phyloP scores from a whole-genome alignment of 306 rosid genomes.

The Senna tora region DNA sequence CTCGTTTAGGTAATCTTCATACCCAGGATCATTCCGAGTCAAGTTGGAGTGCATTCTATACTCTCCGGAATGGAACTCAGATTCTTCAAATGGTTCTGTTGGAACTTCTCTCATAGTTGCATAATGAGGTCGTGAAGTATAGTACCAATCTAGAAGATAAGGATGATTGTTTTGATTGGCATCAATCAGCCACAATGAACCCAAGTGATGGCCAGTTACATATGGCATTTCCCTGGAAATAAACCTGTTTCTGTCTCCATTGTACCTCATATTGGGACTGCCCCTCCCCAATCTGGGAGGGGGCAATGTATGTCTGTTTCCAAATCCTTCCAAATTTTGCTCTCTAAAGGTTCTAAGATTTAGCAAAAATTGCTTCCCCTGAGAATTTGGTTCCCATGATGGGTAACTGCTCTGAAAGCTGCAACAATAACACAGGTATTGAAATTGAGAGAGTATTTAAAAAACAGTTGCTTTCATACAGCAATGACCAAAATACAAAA shows the following conservation, averaged over 20 bases:
- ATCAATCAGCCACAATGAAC: constrained; percentile 64
- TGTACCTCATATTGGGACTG: constrained; percentile 48
- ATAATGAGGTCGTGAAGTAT: constrained; percentile 54
- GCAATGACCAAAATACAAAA: neutral
- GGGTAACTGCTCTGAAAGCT: constrained; percentile 86
- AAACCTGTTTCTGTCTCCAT: constrained; percentile 49
- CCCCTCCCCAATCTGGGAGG: constrained; percentile 55
- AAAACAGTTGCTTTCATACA: neutral
- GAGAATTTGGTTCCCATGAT: constrained; percentile 78
- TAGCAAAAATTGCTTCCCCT: constrained; percentile 63
- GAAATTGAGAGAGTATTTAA: neutral
- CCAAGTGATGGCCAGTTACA: constrained; percentile 53
- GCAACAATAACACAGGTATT: constrained; percentile 39
- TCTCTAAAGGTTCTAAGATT: constrained; percentile 71
- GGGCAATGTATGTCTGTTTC: constrained; percentile 45
- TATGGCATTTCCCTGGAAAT: constrained; percentile 51
- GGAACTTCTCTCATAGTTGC: constrained; percentile 34
- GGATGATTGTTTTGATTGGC: constrained; percentile 63
- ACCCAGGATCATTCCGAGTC: constrained; percentile 40
- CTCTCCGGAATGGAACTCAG: constrained; percentile 49
- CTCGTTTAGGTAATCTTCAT: constrained; percentile 49
- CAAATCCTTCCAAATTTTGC: constrained; percentile 54
- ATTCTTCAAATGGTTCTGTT: constrained; percentile 45
- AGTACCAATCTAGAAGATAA: constrained; percentile 86
- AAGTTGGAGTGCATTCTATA: constrained; percentile 54